Percentiles rank a stretch among this genome's conserved stretches.
phyloP scores from a whole-genome alignment of 2,329 filamentous ascomycete species.

The Sporothrix pallida region DNA sequence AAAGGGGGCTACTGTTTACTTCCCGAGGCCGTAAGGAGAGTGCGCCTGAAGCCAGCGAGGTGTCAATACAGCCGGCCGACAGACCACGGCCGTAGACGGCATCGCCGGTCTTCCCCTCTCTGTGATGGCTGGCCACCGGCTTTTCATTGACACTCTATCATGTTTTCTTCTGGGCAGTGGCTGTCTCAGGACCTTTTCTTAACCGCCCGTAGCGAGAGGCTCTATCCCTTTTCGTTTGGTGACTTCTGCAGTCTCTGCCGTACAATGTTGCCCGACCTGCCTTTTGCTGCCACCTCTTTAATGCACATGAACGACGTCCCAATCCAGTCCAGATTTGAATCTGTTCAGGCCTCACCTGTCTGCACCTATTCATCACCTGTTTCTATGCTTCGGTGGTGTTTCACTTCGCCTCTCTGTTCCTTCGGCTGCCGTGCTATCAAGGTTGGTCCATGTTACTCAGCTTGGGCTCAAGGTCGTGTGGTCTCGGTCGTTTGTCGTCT shows the following conservation, averaged over 20 bases:
- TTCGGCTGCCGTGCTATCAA: background rate
- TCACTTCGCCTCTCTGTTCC: background rate
- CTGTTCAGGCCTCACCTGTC: background rate
- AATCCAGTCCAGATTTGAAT: background rate
- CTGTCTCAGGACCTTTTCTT: background rate
- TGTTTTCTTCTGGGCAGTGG: background rate
- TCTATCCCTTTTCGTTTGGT: background rate
- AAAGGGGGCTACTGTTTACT: conserved; percentile 1
- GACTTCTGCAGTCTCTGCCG: background rate
- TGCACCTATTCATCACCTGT: background rate
- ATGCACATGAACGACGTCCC: background rate
- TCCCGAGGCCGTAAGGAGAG: background rate
- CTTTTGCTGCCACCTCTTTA: background rate
- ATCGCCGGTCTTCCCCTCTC: conserved; percentile 1
- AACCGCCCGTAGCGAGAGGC: background rate
- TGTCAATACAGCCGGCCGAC: background rate
- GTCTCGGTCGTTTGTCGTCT: background rate
- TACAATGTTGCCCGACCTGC: conserved; percentile 15
- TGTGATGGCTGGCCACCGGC: background rate
- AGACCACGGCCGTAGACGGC: conserved; percentile 1
- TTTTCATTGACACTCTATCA: too few species aligned
- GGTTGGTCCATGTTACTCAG: background rate
- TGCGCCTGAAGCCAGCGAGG: background rate
- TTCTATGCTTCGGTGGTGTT: background rate
- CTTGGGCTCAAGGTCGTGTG: background rate